Evolutionary conservation across 2,329 filamentous ascomycete genomes (phyloP).

Genomic region (Fusarium fujikuroi): DNA sequence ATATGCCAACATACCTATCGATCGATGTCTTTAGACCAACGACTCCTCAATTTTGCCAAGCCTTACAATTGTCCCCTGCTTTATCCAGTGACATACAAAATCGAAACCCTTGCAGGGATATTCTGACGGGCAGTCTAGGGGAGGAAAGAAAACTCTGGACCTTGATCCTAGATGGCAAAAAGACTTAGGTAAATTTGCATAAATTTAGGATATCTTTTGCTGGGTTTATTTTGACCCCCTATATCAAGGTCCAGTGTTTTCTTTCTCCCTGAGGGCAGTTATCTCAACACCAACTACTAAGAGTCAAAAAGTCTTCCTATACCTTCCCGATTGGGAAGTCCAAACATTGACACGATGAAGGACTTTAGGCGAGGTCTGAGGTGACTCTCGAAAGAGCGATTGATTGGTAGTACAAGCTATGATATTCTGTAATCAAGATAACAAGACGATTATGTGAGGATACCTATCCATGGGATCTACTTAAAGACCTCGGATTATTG

Average conservation of each 20-base stretch:
- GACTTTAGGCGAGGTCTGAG: neutral
- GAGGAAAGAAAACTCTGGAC: too few species aligned
- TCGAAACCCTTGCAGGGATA: slow-evolving; percentile 1
- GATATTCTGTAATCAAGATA: neutral
- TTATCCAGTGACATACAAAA: slow-evolving; percentile 12
- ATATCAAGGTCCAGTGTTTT: too few species aligned
- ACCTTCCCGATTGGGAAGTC: slow-evolving; percentile 29
- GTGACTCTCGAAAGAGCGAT: neutral
- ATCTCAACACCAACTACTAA: slow-evolving; percentile 1
- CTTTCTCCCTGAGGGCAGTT: too few species aligned
- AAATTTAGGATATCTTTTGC: too few species aligned
- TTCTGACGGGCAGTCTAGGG: neutral
- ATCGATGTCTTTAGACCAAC: neutral
- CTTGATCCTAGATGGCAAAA: too few species aligned
- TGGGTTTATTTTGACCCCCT: too few species aligned
- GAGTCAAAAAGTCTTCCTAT: slow-evolving; percentile 5
- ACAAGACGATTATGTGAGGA: neutral
- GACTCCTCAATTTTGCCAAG: slow-evolving; percentile 11
- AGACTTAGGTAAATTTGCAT: too few species aligned
- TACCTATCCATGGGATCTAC: neutral
- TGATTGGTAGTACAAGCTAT: neutral
- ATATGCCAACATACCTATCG: neutral
- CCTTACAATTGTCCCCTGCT: neutral
- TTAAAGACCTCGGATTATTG: neutral
- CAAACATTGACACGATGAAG: neutral